Conservation (phyloP, 1,139 yeast species). For the Candida glucosophila region DNA sequence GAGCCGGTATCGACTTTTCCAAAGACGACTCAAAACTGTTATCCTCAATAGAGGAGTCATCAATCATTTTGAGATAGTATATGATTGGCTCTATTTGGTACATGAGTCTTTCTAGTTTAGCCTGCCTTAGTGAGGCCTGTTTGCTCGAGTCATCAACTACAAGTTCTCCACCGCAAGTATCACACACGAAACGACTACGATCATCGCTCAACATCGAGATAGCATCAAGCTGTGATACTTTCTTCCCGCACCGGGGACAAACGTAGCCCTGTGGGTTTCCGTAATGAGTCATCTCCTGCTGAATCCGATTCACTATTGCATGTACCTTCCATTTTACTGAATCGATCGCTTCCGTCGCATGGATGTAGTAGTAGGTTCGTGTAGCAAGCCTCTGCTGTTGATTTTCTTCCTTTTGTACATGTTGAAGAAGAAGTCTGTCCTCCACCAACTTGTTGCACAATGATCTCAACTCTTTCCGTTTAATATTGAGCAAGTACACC, state of each 20-base stretch:
- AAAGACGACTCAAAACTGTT: constrained; percentile 78
- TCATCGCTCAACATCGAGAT: constrained; percentile 74
- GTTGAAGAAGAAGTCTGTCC: constrained; percentile 62
- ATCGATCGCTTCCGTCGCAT: constrained; percentile 88
- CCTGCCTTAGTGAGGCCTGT: constrained; percentile 77
- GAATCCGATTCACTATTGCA: constrained; percentile 66
- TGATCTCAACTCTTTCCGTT: constrained; percentile 78
- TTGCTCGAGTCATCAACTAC: constrained; percentile 85
- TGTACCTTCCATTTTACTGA: constrained; percentile 96
- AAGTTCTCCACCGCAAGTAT: constrained; percentile 67
- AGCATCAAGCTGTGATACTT: constrained; percentile 83
- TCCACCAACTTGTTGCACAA: constrained; percentile 76
- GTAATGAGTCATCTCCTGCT: constrained; percentile 72
- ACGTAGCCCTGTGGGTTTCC: constrained; percentile 91
- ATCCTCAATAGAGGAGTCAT: constrained; percentile 78
- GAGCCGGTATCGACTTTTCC: constrained; percentile 77
- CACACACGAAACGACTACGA: constrained; percentile 74
- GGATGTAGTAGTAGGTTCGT: constrained; percentile 79
- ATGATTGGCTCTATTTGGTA: constrained; percentile 84
- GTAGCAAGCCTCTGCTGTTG: constrained; percentile 59
- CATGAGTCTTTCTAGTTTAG: constrained; percentile 77
- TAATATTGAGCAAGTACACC: constrained; percentile 69
- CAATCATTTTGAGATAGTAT: constrained; percentile 73
- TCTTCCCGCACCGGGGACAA: constrained; percentile 78
- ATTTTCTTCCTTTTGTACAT: constrained; percentile 78